Evolutionary conservation across 768 basidiomycete species (phyloP).

Genomic region (Suillus brevipes): DNA sequence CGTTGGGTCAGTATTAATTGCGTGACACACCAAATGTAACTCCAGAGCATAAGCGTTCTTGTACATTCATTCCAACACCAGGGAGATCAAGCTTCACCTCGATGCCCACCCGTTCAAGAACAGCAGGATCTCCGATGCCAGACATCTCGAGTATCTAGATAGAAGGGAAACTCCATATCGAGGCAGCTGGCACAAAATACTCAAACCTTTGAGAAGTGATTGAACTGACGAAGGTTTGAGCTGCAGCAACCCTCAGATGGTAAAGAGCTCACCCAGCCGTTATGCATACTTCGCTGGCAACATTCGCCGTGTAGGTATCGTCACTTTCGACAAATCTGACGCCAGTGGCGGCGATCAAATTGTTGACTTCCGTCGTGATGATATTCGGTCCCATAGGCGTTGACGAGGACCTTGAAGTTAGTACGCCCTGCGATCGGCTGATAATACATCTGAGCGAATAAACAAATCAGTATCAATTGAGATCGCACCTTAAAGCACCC

Average conservation of each 20-base stretch:
- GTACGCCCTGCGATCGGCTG: constrained; percentile 22
- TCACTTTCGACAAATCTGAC: constrained; percentile 44
- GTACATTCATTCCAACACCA: constrained; percentile 54
- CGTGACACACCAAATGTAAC: constrained; percentile 28
- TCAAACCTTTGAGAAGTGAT: constrained; percentile 32
- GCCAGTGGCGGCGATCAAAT: constrained; percentile 41
- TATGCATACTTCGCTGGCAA: constrained; percentile 52
- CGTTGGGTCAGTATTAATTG: neutral
- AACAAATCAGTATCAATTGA: neutral
- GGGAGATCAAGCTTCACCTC: constrained; percentile 30
- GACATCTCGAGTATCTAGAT: constrained; percentile 57
- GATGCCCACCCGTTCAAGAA: constrained; percentile 43
- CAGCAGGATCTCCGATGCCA: constrained; percentile 49
- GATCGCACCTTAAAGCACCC: neutral
- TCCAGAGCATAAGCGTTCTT: constrained; percentile 43
- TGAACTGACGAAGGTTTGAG: constrained; percentile 25
- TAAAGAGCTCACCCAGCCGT: constrained; percentile 37
- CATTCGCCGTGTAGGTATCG: constrained; percentile 35
- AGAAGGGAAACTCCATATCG: neutral
- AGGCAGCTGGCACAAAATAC: neutral
- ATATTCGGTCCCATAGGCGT: constrained; percentile 32
- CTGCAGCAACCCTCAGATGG: neutral
- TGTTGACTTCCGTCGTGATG: constrained; percentile 13
- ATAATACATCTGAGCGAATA: constrained; percentile 21
- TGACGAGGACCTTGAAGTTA: constrained; percentile 31